phyloP scores from a whole-genome alignment of 2,329 filamentous ascomycete genomes.

The Fusarium sarcochroum region DNA sequence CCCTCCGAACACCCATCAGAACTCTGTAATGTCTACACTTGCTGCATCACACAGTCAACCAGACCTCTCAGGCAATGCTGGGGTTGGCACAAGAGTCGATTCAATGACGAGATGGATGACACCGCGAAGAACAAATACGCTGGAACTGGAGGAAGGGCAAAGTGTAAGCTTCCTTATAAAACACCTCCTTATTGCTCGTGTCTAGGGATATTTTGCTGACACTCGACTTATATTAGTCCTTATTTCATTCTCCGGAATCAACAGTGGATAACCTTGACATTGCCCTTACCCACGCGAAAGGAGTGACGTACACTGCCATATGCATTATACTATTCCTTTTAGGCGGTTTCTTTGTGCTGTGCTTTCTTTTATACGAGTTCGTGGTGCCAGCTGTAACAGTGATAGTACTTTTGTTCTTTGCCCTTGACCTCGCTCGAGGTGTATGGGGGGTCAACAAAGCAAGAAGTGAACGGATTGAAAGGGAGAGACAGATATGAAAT shows the following conservation, averaged over 20 bases:
- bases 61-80: conserved; percentile 19
- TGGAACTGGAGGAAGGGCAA: conserved; percentile 18
- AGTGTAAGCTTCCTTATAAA: not conserved
- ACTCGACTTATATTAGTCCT: not conserved
- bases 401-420: not conserved
- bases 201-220: not conserved
- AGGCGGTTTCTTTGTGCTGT: conserved; percentile 2
- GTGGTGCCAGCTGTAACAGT: conserved; percentile 12
- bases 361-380: conserved; percentile 19
- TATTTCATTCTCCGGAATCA: not conserved
- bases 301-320: conserved; percentile 8
- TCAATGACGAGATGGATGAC: conserved; percentile 16
- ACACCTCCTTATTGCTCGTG: not conserved
- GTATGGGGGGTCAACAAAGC: not conserved
- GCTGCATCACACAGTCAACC: conserved; percentile 23
- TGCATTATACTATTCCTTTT: conserved; percentile 5
- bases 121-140: conserved; percentile 9
- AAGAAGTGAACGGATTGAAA: conserved; percentile 3
- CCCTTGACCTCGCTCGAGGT: conserved; percentile 7
- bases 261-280: conserved; percentile 10
- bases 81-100: conserved; percentile 16
- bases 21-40: conserved; percentile 4
- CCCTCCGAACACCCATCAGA: not conserved
- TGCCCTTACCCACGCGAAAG: conserved; percentile 9
- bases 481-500: not conserved